Evolutionary conservation across 2,329 filamentous ascomycete genomes (phyloP), one percentile per base, ranked within the genome.

Genomic region (Aaosphaeria pasadenensis): DNA sequence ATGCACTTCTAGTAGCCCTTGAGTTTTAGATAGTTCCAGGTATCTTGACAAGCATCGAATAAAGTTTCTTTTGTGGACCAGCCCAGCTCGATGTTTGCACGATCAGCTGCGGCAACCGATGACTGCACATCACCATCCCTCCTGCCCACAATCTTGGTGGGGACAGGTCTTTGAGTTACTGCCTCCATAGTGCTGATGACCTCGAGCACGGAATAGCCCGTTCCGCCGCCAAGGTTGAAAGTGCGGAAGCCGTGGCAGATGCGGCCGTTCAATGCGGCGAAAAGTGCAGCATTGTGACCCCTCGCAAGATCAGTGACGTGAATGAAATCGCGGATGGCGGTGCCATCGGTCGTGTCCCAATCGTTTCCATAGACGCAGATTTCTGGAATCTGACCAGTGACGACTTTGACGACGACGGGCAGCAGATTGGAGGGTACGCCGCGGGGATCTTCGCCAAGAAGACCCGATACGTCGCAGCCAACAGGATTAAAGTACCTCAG

Each of bases 401-500:
- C 73, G 5, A 83, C 81, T 49, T 79, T 77, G 30, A 80, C 74
- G 31, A 86, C 77, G 17, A 84, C 77, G 0, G 82, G 83, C 53
- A 85, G 77, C 28, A 86, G 73, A 60, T 86, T 86, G 13, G 77
- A 81, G 5, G 83, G 80, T n/a, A 70, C 73, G 44, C 76, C 77
- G 42, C 76, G 73, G 6, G 83, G 82, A 55, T 84, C 78, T 64
- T 86, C 82, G 11, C 81, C 79, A 7, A 86, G 72, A 4, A 82
- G 67, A 6, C 82, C 83, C 2, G 79, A 82, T 9, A 77, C 67
- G 59, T 85, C 79, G 60, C 81, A 84, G 4, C 83, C 82, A 39
- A 84, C 77, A 1, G 82, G 83, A 54, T 85, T 86, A 72, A 86
- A 86, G 66, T 39, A 86, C 70, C 17, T 80, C 24, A 86, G 73